A percentile compares a stretch with the other conserved stretches of the same genome.
Conservation (phyloP, 352 stramenopile genomes). For the Globisporangium megalacanthum region DNA sequence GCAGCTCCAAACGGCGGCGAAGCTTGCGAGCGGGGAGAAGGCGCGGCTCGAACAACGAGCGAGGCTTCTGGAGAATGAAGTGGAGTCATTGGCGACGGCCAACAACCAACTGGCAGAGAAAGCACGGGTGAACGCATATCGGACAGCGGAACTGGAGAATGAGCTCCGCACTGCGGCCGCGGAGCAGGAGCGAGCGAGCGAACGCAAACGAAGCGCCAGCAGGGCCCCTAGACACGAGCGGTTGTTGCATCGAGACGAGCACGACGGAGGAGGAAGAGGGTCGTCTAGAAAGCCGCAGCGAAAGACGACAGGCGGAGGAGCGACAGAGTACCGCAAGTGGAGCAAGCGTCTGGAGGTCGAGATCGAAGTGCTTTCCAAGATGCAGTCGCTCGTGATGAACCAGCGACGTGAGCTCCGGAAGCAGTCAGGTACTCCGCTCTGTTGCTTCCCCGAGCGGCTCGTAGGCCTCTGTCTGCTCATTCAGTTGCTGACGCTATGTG, state of each 20-base stretch:
- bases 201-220: conserved; percentile 13
- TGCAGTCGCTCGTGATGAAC: conserved; percentile 27
- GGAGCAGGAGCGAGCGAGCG: conserved; percentile 17
- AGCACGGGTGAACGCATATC: conserved; percentile 12
- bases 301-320: not conserved
- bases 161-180: conserved; percentile 1
- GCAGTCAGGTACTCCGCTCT: conserved; percentile 14
- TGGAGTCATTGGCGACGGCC: conserved; percentile 23
- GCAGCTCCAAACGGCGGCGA: conserved; percentile 31
- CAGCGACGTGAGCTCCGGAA: conserved; percentile 45
- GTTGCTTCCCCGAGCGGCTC: conserved; percentile 25
- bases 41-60: conserved; percentile 23
- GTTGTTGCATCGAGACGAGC: conserved; percentile 1
- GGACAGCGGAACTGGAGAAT: conserved; percentile 19
- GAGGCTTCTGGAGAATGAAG: conserved; percentile 23
- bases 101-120: conserved; percentile 33
- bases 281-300: conserved; percentile 4
- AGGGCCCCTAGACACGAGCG: too few relatives aligned
- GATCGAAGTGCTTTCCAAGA: conserved; percentile 38
- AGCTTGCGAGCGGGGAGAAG: conserved; percentile 32
- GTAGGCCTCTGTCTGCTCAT: conserved; percentile 15
- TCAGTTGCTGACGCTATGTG: not conserved
- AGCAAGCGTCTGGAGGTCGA: conserved; percentile 41
- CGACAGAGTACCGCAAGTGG: conserved; percentile 32
- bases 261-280: not conserved